A percentile compares a stretch with the other conserved stretches of the same genome.
Conservation (phyloP, 192 early-diverging fungal species). For the Coemansia asiatica region DNA sequence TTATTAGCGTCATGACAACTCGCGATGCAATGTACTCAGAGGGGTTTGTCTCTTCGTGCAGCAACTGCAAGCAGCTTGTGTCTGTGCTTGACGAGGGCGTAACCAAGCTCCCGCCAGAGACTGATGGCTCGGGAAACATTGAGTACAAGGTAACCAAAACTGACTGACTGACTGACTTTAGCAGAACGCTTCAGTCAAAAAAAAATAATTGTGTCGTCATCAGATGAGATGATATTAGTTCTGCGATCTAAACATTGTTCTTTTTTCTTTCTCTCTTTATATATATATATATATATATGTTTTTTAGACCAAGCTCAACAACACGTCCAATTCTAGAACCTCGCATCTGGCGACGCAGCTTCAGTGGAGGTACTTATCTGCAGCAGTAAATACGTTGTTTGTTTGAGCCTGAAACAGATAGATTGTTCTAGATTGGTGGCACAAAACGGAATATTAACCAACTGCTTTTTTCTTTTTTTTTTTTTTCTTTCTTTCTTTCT, state of each 20-base stretch:
- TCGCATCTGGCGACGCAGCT: slow-evolving; percentile 90
- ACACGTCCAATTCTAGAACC: slow-evolving; percentile 47
- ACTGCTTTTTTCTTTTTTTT: not conserved
- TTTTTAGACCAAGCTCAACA: slow-evolving; percentile 50
- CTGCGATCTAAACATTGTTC: not conserved
- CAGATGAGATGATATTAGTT: not conserved
- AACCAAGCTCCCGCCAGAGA: slow-evolving; percentile 68
- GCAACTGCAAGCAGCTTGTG: slow-evolving; percentile 1
- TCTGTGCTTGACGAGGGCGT: slow-evolving; percentile 48
- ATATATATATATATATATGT: too few relatives aligned
- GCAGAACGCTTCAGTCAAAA: not conserved
- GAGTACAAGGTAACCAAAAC: slow-evolving; percentile 83
- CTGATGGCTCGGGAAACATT: slow-evolving; percentile 83
- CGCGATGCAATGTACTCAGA: slow-evolving; percentile 50
- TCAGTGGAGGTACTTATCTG: slow-evolving; percentile 69
- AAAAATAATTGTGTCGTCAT: not conserved
- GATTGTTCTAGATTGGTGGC: slow-evolving; percentile 2
- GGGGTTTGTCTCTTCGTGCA: slow-evolving; percentile 13
- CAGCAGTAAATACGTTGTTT: not conserved
- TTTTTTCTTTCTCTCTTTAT: slow-evolving; percentile 27
- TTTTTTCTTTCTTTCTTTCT: slow-evolving; percentile 35
- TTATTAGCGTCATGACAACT: slow-evolving; percentile 28
- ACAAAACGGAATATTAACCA: not conserved
- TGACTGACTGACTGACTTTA: slow-evolving; percentile 15
- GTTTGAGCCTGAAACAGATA: not conserved